Percentiles rank a stretch among this genome's conserved stretches.
These are phyloP conservation scores for Yamadazyma diospyri DNA, from an alignment of 1,139 yeast genomes.

Conservation along the genomic window DNA sequence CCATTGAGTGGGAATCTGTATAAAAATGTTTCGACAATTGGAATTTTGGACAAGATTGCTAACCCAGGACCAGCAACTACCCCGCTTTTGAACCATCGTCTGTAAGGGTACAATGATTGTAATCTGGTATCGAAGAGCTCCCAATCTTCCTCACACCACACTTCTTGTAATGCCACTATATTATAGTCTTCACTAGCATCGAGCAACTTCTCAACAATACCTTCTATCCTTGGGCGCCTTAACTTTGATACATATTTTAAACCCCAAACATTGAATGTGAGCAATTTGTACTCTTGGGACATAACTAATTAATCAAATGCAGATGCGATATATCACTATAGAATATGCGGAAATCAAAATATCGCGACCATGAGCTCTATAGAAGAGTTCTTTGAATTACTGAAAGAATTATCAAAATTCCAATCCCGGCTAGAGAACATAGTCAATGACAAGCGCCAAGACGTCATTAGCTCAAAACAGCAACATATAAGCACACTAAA, in stretches of 20 bases:
- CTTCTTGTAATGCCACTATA: constrained; percentile 84
- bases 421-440: constrained; percentile 23
- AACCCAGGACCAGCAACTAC: constrained; percentile 92
- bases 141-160: constrained; percentile 91
- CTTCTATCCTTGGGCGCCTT: constrained; percentile 61
- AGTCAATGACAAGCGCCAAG: constrained; percentile 24
- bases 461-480: constrained; percentile 27
- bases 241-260: constrained; percentile 73
- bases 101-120: constrained; percentile 51
- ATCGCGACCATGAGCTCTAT: constrained; percentile 12
- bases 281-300: constrained; percentile 34
- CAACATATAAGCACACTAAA: constrained; percentile 25
- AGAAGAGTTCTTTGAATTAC: constrained; percentile 24
- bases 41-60: constrained; percentile 78
- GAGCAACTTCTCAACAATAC: constrained; percentile 69
- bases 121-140: constrained; percentile 51
- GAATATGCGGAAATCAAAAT: background rate
- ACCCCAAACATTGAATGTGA: constrained; percentile 87
- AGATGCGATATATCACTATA: too few species aligned
- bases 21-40: constrained; percentile 73
- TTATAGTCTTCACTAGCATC: constrained; percentile 58
- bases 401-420: constrained; percentile 29
- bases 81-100: constrained; percentile 75
- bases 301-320: too few species aligned
- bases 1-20: constrained; percentile 92